Evolutionary conservation across 1,139 yeast species (phyloP).

Genomic region (Yamadazyma atlantica): DNA sequence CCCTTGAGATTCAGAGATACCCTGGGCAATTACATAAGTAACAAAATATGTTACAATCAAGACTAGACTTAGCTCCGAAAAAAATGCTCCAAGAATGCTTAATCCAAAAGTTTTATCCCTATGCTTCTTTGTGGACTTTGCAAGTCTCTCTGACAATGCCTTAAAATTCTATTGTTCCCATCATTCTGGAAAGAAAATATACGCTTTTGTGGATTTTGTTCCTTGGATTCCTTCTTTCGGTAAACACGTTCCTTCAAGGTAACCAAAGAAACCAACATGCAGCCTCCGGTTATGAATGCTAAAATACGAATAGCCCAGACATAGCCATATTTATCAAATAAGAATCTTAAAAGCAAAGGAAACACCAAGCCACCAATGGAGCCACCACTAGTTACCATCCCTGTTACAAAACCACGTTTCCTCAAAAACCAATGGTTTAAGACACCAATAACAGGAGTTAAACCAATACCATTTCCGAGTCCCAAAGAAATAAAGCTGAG

Average conservation of each 20-base stretch:
- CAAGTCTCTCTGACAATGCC: neutral
- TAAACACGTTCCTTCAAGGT: constrained; percentile 45
- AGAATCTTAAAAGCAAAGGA: constrained; percentile 32
- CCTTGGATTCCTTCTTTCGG: neutral
- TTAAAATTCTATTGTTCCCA: neutral
- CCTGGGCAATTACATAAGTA: constrained; percentile 54
- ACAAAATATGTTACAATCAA: constrained; percentile 53
- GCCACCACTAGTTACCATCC: constrained; percentile 41
- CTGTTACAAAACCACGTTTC: constrained; percentile 36
- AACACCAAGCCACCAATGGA: constrained; percentile 38
- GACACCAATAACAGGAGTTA: constrained; percentile 38
- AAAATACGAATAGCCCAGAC: constrained; percentile 36
- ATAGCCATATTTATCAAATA: constrained; percentile 32
- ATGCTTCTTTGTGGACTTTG: constrained; percentile 3
- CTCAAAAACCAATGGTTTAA: constrained; percentile 39
- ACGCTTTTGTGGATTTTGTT: neutral
- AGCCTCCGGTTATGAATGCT: constrained; percentile 31
- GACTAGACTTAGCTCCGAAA: constrained; percentile 55
- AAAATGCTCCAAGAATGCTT: constrained; percentile 33
- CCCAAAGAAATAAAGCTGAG: constrained; percentile 36
- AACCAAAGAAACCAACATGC: constrained; percentile 34
- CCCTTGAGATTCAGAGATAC: constrained; percentile 50
- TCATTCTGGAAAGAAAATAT: neutral
- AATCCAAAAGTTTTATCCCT: constrained; percentile 20
- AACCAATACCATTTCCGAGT: constrained; percentile 33